Base-by-base conservation (phyloP, 345 rosid genomes). In the Mallotus nudiflorus region DNA sequence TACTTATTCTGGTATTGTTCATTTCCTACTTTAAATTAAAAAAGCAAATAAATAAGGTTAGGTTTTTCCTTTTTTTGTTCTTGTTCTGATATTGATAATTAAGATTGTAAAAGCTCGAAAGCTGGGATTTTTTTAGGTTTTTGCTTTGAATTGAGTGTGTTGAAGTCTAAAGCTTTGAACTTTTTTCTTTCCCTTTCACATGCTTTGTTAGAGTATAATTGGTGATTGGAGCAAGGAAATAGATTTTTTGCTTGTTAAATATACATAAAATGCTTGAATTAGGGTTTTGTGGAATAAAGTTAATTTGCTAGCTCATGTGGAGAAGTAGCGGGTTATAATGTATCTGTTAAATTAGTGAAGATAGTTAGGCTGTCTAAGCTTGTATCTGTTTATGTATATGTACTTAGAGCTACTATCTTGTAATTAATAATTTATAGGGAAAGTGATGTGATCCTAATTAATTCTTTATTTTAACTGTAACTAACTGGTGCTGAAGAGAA, bases 1-100 rank as follows among this genome's bases (percentile, higher is more conserved):
- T 89, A 85, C 83, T 91, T 87, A 75, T 80, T 78, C 87, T 85
- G 96, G 98, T 91, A 86, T 90, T 83, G 79, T 82, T 85, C 90
- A 77, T 81, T 86, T 90, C 89, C 82, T 61, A 79, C 80, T 82
- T 83, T 69, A 50, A 25, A 1, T 13, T 22, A 40, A 68, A 48
- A 58, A 58, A 63, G 66, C 78, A 69, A 64, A 50, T 75, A 66
- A 64, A 50, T 74, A 52, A 77, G 65, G 76, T 65, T 71, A 14
- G 76, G 57, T 65, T 45, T 29, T 68, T 33, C 3, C 6, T 68
- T n/a, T n/a, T n/a, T n/a, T n/a, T 25, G 33, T 25, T 28, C 44
- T 48, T 37, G 16, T 18, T 19, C 58, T 35, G 0, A 9, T 59
- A 5, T 48, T 19, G 52, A 6, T 73, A 9, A 29, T 65, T n/a